Percentiles rank a stretch among this genome's conserved stretches.
Conservation (phyloP, 192 early-diverging fungal species). For the Paraglomus brasilianum region DNA sequence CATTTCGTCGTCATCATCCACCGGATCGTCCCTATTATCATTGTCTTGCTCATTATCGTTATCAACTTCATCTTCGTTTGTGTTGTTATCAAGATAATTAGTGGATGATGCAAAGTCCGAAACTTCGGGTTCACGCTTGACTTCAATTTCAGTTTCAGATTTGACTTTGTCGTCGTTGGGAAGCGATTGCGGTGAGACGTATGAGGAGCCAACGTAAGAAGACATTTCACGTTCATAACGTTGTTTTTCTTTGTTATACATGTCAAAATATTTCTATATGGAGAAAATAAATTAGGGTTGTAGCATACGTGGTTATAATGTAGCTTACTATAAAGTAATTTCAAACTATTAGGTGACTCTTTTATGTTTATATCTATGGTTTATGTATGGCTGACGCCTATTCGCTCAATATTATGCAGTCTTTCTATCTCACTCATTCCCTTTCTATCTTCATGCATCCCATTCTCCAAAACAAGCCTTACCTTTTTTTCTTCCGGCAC, state of each 20-base stretch:
- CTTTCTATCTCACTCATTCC: not conserved
- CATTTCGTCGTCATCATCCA: not conserved
- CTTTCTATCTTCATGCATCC: not conserved
- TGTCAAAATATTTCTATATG: constrained; percentile 46
- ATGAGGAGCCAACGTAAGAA: constrained; percentile 30
- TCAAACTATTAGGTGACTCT: no score
- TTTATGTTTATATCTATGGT: no score
- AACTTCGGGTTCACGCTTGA: not conserved
- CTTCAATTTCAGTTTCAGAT: no score
- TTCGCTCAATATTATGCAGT: not conserved
- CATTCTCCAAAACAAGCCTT: constrained; percentile 1
- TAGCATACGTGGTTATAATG: no score
- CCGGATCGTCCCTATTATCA: constrained; percentile 2
- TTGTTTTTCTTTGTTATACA: constrained; percentile 44
- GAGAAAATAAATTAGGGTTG: not conserved
- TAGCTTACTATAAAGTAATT: no score
- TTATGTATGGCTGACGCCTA: not conserved
- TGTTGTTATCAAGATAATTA: not conserved
- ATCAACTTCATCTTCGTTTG: not conserved
- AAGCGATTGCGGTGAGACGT: not conserved
- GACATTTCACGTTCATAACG: constrained; percentile 43
- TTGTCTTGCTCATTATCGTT: not conserved
- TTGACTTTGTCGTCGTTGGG: not conserved
- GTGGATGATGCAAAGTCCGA: not conserved
- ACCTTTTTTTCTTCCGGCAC: constrained; percentile 40